Base-by-base conservation (phyloP, 257 asterid species). In the Verbena officinalis region DNA sequence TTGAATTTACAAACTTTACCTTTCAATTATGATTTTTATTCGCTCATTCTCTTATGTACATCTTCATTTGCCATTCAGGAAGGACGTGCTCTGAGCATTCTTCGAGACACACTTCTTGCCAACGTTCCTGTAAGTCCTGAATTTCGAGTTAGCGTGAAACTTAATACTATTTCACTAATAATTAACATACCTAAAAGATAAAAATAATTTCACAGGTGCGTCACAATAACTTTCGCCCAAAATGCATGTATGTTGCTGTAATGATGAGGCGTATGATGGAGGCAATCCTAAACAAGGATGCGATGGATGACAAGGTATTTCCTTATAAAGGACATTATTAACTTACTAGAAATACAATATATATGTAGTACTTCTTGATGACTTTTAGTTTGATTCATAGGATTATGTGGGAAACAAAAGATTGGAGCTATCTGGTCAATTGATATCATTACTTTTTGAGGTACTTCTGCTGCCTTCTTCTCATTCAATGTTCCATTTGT, bases 201-300 rank as follows among this genome's bases (percentile, higher is more conserved):
- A 46, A 48, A 42, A 44, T 27, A 15, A 36, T 45, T 15, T 58
- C 45, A 65, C 81, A 90, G 96, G 95, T 87, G 62, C 83, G 39
- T 67, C 68, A 81, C 20, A 55, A 77, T 50, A 86, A 88, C 81
- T 90, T 90, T 74, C 97, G 92, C 38, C 83, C 92, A 72, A 93
- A 93, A 81, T 93, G 99, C 88, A 81, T 87, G 31, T 93, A 90
- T 68, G 95, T 86, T 55, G 97, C 95, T 64, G 95, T 93, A 54
- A 93, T 93, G 99, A 30, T 93, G 83, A 86, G 97, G 68, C 96
- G 99, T 48, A 90, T 93, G 95, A 74, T 93, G 90, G 96, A 93
- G 69, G 99, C 97, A 57, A 84, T 90, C 68, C 56, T 93, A 78
- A 93, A 87, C 87, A 87, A 93, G 80, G 99, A 93, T 80, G 79